These are phyloP conservation scores for Arachnopeziza araneosa DNA, from an alignment of 2,329 filamentous ascomycete genomes.

Conservation along the genomic window DNA sequence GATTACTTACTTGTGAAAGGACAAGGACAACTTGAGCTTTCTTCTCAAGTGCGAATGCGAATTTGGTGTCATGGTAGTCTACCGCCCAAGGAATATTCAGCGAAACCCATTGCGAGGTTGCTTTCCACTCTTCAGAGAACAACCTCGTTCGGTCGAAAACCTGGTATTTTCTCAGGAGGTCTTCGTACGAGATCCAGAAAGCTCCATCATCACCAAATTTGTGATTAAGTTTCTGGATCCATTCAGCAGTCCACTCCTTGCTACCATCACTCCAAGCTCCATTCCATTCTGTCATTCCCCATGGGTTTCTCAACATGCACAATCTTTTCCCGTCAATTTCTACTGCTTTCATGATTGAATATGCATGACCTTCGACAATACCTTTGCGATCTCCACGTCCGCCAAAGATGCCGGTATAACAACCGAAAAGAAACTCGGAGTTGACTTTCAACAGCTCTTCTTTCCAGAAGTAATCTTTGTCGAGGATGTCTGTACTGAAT, in stretches of 20 bases:
- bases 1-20: slow-evolving; percentile 36
- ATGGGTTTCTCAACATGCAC: slow-evolving; percentile 49
- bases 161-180: slow-evolving; percentile 55
- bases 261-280: slow-evolving; percentile 53
- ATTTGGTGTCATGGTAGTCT: slow-evolving; percentile 55
- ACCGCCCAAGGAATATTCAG: slow-evolving; percentile 55
- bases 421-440: slow-evolving; percentile 60
- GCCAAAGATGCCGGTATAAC: slow-evolving; percentile 41
- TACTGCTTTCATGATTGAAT: slow-evolving; percentile 52
- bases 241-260: slow-evolving; percentile 56
- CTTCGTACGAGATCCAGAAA: slow-evolving; percentile 59
- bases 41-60: slow-evolving; percentile 50
- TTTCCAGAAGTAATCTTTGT: slow-evolving; percentile 76
- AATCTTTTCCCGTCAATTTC: slow-evolving; percentile 48
- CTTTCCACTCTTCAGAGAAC: slow-evolving; percentile 54
- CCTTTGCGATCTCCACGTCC: slow-evolving; percentile 41
- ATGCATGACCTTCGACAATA: slow-evolving; percentile 52
- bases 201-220: slow-evolving; percentile 57
- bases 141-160: slow-evolving; percentile 56
- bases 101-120: slow-evolving; percentile 56
- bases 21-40: slow-evolving; percentile 53
- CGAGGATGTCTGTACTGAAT: slow-evolving; percentile 63
- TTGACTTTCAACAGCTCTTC: slow-evolving; percentile 77
- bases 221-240: slow-evolving; percentile 51
- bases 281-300: slow-evolving; percentile 55